These are phyloP conservation scores for Parastagonospora nodorum DNA, from an alignment of 2,329 filamentous ascomycete species.

Conservation along the genomic window DNA sequence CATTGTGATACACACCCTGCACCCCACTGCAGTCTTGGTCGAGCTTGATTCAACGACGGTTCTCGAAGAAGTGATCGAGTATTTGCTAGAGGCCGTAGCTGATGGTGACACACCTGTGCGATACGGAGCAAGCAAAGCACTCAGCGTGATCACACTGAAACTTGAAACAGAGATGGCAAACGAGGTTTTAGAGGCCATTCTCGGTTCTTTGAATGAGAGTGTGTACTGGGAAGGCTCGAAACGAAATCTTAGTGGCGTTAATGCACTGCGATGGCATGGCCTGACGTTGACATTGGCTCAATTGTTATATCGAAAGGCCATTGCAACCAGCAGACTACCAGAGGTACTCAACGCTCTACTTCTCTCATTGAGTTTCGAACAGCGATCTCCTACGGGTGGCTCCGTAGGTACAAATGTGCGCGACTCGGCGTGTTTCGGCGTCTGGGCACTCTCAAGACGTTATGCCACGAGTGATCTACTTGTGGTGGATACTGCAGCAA, in stretches of 20 bases:
- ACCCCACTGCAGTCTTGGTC: constrained; percentile 32
- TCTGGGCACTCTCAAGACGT: constrained; percentile 88
- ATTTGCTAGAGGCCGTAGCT: constrained; percentile 75
- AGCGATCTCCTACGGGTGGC: constrained; percentile 80
- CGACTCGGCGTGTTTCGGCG: constrained; percentile 93
- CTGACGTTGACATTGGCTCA: constrained; percentile 86
- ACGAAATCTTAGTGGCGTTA: constrained; percentile 73
- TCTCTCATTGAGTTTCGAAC: constrained; percentile 84
- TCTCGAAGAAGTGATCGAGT: constrained; percentile 80
- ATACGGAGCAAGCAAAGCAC: constrained; percentile 87
- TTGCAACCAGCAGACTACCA: constrained; percentile 71
- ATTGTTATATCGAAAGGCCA: constrained; percentile 81
- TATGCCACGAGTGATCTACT: constrained; percentile 82
- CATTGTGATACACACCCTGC: constrained; percentile 69
- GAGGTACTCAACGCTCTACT: constrained; percentile 78
- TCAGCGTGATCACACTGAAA: constrained; percentile 84
- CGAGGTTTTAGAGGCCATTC: constrained; percentile 85
- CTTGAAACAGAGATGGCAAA: constrained; percentile 79
- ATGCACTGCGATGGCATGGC: constrained; percentile 89
- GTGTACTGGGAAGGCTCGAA: constrained; percentile 60
- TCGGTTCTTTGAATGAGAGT: constrained; percentile 69
- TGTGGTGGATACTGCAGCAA: constrained; percentile 56
- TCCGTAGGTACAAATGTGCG: constrained; percentile 88
- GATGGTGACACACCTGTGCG: constrained; percentile 92
- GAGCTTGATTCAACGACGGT: constrained; percentile 46